Conservation (phyloP, 78 protist species). For the Polysphondylium violaceum region DNA sequence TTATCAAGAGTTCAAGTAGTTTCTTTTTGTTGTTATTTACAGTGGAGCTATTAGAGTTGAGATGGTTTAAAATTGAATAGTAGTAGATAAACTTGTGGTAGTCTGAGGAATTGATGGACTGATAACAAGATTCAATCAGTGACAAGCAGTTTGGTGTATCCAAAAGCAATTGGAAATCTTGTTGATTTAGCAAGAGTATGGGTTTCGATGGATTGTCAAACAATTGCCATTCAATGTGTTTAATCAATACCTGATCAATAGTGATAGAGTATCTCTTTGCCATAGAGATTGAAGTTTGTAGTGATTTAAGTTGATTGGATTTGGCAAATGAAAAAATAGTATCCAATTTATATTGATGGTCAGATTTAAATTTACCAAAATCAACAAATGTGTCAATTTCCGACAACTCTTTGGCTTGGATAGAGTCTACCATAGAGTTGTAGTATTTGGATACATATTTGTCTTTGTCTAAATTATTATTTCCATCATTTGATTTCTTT, state of each 20-base stretch:
- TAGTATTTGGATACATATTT: constrained; percentile 10
- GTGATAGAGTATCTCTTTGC: constrained; percentile 43
- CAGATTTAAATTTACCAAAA: constrained; percentile 45
- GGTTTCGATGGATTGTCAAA: background rate
- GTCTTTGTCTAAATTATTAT: background rate
- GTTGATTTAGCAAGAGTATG: background rate
- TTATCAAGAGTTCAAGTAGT: constrained; percentile 14
- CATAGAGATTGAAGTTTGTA: constrained; percentile 54
- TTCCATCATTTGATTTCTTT: background rate
- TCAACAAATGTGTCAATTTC: constrained; percentile 33
- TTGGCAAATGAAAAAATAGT: constrained; percentile 51
- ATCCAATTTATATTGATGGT: constrained; percentile 22
- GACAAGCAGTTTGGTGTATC: no score
- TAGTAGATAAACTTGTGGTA: no score
- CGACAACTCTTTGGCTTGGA: constrained; percentile 64
- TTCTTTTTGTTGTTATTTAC: constrained; percentile 39
- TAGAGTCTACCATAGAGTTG: constrained; percentile 39
- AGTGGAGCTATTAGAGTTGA: background rate
- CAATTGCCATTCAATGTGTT: constrained; percentile 43
- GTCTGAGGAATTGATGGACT: no score
- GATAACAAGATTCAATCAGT: no score
- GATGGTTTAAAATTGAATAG: background rate
- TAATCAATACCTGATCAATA: background rate
- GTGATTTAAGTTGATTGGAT: constrained; percentile 49
- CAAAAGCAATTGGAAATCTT: background rate